Evolutionary conservation across 768 basidiomycete genomes (phyloP), one percentile per base, ranked within the genome.

Genomic region (Rubroboletus pulcherrimus): DNA sequence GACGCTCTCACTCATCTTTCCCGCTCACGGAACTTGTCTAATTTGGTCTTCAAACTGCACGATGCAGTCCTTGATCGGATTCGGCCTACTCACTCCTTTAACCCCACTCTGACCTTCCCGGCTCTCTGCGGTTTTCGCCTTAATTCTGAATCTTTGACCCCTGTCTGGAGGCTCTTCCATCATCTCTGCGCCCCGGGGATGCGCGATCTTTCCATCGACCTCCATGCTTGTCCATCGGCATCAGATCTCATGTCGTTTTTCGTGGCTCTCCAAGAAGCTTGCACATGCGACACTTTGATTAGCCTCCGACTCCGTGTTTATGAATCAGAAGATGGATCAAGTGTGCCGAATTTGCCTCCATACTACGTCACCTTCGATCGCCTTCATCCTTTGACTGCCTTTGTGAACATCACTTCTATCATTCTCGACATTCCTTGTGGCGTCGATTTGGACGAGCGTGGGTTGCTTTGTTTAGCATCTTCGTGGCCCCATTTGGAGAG

Each of bases 391-490:
- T 19, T 62, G 14, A 51, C 48, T 0, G 48, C 9, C 37, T 63
- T 60, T 12, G 29, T 0, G 7, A 59, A 63, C 30, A 45, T 60
- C 43, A 54, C 21, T 9, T 39, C 24, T 2, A 34, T 63, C 17
- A 24, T 4, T 7, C 40, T 64, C 33, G 15, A 49, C 31, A 38
- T 52, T n/a, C 24, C 34, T 21, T 56, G 37, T 7, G n/a, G 41
- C 5, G 15, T 40, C 2, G 55, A 63, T 38, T 17, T 64, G 33
- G 53, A 43, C 7, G 53, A 55, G 41, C 17, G 21, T 30, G 51
- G 53, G 17, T 37, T 64, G 2, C 49, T 63, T 19, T 21, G 29
- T 21, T 43, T 64, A 29, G 59, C 56, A 31, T 63, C 63, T 14
- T 56, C 50, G 1, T 64, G 63, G 63, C 56, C 63, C 5, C 38